These are phyloP conservation scores for Penicillium paxilli DNA, from an alignment of 495 filamentous ascomycete species.

Conservation along the genomic window DNA sequence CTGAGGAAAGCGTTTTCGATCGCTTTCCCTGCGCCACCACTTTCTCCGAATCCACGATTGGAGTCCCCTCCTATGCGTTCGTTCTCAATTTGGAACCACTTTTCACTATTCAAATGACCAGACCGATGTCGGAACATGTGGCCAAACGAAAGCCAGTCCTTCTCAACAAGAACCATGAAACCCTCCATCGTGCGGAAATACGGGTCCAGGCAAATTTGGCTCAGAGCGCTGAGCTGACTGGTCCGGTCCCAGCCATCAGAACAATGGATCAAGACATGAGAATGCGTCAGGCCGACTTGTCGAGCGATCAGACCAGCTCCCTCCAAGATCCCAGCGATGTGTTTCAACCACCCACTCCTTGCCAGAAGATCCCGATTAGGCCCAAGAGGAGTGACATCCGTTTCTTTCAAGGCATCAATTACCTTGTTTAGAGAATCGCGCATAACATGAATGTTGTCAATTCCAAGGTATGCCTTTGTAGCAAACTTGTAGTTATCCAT, in stretches of 20 bases:
- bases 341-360: slow-evolving; percentile 89
- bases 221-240: slow-evolving; percentile 89
- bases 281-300: slow-evolving; percentile 87
- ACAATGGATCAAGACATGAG: slow-evolving; percentile 94
- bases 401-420: slow-evolving; percentile 87
- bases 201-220: slow-evolving; percentile 91
- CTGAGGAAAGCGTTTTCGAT: slow-evolving; percentile 84
- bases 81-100: slow-evolving; percentile 91
- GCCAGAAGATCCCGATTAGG: slow-evolving; percentile 80
- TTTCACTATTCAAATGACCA: slow-evolving; percentile 83
- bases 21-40: slow-evolving; percentile 66
- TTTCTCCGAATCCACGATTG: slow-evolving; percentile 46
- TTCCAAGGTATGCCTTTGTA: slow-evolving; percentile 92
- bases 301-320: slow-evolving; percentile 81
- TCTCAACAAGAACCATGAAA: slow-evolving; percentile 93
- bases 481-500: slow-evolving; percentile 97
- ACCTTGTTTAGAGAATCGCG: slow-evolving; percentile 86
- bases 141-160: slow-evolving; percentile 97
- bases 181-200: slow-evolving; percentile 95
- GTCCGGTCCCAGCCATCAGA: slow-evolving; percentile 99
- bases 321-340: slow-evolving; percentile 82
- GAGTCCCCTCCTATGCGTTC: slow-evolving; percentile 52
- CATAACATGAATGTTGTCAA: slow-evolving; percentile 99
- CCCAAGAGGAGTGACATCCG: slow-evolving; percentile 80
- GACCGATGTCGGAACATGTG: slow-evolving; percentile 94